Percentiles rank a stretch among this genome's conserved stretches.
Conservation (phyloP, 169 alveolate genomes). For the Eimeria brunetti region DNA sequence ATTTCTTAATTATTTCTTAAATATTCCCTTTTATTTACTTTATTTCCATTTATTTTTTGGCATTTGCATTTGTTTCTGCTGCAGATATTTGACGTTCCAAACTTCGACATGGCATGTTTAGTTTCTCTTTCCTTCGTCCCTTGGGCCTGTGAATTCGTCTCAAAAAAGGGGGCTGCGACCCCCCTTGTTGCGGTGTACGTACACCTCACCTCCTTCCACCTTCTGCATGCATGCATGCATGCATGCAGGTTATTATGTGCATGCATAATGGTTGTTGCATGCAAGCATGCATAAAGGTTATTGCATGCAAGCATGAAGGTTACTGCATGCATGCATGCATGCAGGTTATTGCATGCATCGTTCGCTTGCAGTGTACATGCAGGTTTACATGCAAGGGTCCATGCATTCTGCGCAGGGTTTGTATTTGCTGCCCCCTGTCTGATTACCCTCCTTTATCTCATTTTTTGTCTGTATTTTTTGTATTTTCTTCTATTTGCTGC, state of each 20-base stretch:
- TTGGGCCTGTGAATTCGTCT: conserved; percentile 86
- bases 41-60: not conserved
- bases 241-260: too few species aligned
- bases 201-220: not conserved
- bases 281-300: too few species aligned
- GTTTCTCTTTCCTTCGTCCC: conserved; percentile 85
- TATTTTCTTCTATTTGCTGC: not conserved
- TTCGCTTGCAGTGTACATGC: too few species aligned
- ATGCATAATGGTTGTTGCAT: too few species aligned
- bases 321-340: too few species aligned
- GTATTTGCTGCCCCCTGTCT: too few species aligned
- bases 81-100: conserved; percentile 69
- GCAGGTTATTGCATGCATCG: too few species aligned
- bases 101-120: conserved; percentile 83
- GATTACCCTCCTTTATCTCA: conserved; percentile 51
- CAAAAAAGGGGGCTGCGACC: conserved; percentile 76
- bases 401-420: not conserved
- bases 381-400: not conserved
- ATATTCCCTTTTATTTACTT: not conserved
- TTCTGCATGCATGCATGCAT: not conserved
- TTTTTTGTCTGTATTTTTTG: conserved; percentile 38
- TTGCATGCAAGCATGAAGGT: too few species aligned
- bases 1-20: not conserved
- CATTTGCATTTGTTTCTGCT: not conserved
- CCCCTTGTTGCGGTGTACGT: conserved; percentile 87